phyloP scores from a whole-genome alignment of 2,329 filamentous ascomycete species.

The Coleophoma eucalyptorum region DNA sequence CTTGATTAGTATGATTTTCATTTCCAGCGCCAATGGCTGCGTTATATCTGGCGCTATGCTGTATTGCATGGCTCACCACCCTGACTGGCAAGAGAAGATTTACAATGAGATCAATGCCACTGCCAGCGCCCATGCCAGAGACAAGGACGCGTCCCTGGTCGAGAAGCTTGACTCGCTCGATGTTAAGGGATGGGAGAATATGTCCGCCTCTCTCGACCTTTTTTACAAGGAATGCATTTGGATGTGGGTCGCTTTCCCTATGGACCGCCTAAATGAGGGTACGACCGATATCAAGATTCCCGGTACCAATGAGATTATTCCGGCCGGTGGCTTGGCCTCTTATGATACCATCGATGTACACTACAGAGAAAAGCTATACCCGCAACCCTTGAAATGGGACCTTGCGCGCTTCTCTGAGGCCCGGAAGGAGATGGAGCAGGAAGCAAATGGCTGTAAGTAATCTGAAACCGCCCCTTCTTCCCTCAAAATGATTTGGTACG shows the following conservation, averaged over 20 bases:
- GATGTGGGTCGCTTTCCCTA: constrained; percentile 9
- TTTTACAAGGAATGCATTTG: constrained; percentile 13
- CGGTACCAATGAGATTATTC: constrained; percentile 18
- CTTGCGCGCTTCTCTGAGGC: constrained; percentile 13
- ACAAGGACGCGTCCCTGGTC: constrained; percentile 5
- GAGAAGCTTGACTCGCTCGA: constrained; percentile 9
- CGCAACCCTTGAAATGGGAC: constrained; percentile 12
- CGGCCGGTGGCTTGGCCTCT: constrained; percentile 12
- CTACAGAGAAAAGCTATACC: constrained; percentile 18
- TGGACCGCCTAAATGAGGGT: neutral
- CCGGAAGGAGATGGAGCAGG: neutral
- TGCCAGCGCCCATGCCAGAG: neutral
- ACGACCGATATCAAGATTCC: neutral
- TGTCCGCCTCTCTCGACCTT: constrained; percentile 10
- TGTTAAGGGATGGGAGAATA: constrained; percentile 10
- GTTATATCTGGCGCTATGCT: constrained; percentile 8
- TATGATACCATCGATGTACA: constrained; percentile 21
- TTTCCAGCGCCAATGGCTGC: neutral
- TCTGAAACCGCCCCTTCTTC: neutral
- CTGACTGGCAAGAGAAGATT: constrained; percentile 11
- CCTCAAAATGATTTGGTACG: constrained; percentile 4
- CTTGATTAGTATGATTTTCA: constrained; percentile 9
- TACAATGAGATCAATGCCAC: constrained; percentile 9
- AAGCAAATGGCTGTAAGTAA: constrained; percentile 1
- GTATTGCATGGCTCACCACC: constrained; percentile 11